Conservation (phyloP, 2,329 filamentous ascomycete genomes). For the Cladosporium velox region DNA sequence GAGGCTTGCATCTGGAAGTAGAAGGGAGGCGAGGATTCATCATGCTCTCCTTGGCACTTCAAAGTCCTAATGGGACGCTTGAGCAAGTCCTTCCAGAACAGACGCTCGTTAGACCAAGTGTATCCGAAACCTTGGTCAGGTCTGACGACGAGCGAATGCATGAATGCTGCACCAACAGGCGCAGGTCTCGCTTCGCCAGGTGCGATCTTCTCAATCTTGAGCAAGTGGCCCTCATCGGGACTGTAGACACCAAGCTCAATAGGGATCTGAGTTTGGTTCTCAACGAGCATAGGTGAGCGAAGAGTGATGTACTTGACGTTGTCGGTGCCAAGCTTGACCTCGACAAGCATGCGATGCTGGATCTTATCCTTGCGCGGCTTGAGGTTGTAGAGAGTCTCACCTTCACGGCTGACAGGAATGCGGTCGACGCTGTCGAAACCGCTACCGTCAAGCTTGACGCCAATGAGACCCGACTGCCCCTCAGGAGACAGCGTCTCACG, state of each 20-base stretch:
- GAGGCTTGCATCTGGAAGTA: conserved; percentile 94
- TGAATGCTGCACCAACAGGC: conserved; percentile 86
- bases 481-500: conserved; percentile 89
- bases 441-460: conserved; percentile 84
- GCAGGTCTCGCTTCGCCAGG: conserved; percentile 88
- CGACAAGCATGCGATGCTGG: conserved; percentile 86
- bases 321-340: conserved; percentile 85
- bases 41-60: conserved; percentile 82
- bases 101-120: conserved; percentile 83
- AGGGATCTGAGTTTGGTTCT: conserved; percentile 96
- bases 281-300: conserved; percentile 84
- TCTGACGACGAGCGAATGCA: conserved; percentile 83
- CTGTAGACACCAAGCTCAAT: conserved; percentile 92
- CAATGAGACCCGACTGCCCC: conserved; percentile 74
- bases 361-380: conserved; percentile 83
- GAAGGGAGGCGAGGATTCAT: conserved; percentile 76
- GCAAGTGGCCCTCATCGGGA: conserved; percentile 78
- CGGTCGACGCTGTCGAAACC: conserved; percentile 89
- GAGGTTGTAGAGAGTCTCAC: conserved; percentile 85
- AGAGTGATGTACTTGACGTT: conserved; percentile 99
- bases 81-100: conserved; percentile 92
- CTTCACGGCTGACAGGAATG: conserved; percentile 89
- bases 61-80: conserved; percentile 82
- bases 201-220: conserved; percentile 97
- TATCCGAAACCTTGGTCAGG: conserved; percentile 97